Conservation (phyloP, 805 yeast species). For the Candida namnaoensis region DNA sequence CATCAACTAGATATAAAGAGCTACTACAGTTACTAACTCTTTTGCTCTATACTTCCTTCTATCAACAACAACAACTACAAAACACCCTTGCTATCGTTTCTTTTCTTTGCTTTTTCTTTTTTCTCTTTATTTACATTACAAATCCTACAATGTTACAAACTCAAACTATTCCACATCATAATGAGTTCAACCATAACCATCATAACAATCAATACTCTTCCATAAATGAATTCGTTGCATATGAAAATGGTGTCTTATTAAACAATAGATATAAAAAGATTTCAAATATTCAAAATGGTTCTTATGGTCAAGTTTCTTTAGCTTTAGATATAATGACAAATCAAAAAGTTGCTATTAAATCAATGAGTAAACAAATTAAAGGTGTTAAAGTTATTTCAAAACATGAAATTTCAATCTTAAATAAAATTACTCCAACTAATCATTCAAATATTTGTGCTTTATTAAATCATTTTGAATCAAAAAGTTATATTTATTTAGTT, state of each 20-base stretch:
- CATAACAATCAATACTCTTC: conserved; percentile 1
- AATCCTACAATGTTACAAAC: too few species aligned
- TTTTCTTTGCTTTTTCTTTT: too few species aligned
- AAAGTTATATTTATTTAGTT: conserved; percentile 42
- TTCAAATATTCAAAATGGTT: conserved; percentile 42
- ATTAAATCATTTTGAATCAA: conserved; percentile 48
- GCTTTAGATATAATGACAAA: conserved; percentile 31
- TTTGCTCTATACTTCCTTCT: too few species aligned
- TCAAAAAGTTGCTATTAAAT: conserved; percentile 42
- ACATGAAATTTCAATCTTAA: conserved; percentile 40
- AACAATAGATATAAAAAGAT: conserved; percentile 33
- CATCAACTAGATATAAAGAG: too few species aligned
- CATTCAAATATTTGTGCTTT: conserved; percentile 52
- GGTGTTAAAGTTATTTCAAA: conserved; percentile 37
- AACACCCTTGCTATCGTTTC: too few species aligned
- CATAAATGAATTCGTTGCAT: conserved; percentile 30
- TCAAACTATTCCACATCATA: neutral
- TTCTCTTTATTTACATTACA: too few species aligned
- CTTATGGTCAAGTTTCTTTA: conserved; percentile 53
- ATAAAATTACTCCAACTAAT: conserved; percentile 6
- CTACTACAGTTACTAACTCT: too few species aligned
- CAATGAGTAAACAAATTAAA: conserved; percentile 34
- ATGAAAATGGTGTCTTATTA: conserved; percentile 29
- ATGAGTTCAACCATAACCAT: too few species aligned
- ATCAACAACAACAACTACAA: too few species aligned